Conservation (phyloP, 2,329 filamentous ascomycete species). For the Parastagonospora nodorum region DNA sequence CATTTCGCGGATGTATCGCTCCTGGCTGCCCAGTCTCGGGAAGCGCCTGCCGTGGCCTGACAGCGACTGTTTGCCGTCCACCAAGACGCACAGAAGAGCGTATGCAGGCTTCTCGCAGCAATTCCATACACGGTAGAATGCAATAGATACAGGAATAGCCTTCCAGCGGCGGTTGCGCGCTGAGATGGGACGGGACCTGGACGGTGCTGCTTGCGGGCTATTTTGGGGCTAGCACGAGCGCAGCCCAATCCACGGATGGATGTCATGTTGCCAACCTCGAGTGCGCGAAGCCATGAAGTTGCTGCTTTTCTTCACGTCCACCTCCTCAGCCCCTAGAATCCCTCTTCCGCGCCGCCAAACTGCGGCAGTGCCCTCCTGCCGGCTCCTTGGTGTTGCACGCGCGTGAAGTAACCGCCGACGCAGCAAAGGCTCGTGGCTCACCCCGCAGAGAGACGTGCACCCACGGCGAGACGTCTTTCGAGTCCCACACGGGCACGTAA, state of each 20-base stretch:
- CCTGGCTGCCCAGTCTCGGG: neutral
- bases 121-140: neutral
- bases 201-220: neutral
- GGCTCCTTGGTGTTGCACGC: slow-evolving; percentile 5
- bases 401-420: slow-evolving; percentile 16
- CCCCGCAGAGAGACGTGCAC: slow-evolving; percentile 3
- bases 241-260: slow-evolving; percentile 5
- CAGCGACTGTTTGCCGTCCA: neutral
- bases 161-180: neutral
- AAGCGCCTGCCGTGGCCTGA: neutral
- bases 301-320: neutral
- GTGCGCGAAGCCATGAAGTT: slow-evolving; percentile 7
- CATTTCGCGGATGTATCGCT: neutral
- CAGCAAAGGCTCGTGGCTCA: slow-evolving; percentile 14
- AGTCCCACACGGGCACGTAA: slow-evolving; percentile 17
- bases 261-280: slow-evolving; percentile 11
- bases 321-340: neutral
- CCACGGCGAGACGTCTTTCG: slow-evolving; percentile 18
- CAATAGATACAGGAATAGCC: neutral
- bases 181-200: neutral
- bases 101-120: neutral
- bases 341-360: neutral
- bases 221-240: neutral
- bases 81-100: neutral
- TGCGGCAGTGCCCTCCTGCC: slow-evolving; percentile 3